These are phyloP conservation scores for Byssothecium circinans DNA, from an alignment of 2,329 filamentous ascomycete genomes.

Conservation along the genomic window DNA sequence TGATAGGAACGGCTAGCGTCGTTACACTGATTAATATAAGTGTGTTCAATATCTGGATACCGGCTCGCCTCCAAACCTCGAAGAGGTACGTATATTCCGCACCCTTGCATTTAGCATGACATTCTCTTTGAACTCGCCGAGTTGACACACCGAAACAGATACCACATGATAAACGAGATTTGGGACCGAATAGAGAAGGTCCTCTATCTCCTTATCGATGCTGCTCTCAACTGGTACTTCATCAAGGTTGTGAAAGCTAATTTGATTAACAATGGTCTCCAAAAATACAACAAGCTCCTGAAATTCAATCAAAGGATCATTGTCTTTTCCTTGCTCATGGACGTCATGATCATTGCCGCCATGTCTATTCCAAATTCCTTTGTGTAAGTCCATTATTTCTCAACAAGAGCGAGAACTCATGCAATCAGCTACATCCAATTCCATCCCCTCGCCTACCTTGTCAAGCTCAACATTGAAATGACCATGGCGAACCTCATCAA, in stretches of 20 bases:
- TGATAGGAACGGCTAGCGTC: slow-evolving; percentile 40
- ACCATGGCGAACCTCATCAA: slow-evolving; percentile 56
- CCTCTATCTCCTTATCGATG: slow-evolving; percentile 43
- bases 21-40: slow-evolving; percentile 44
- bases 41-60: slow-evolving; percentile 47
- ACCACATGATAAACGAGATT: slow-evolving; percentile 39
- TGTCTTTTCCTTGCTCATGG: slow-evolving; percentile 54
- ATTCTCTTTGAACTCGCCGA: background rate
- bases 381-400: slow-evolving; percentile 35
- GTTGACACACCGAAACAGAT: too few relatives aligned
- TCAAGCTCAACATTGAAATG: slow-evolving; percentile 57
- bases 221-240: slow-evolving; percentile 44
- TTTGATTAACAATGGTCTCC: slow-evolving; percentile 52
- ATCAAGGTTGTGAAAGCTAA: slow-evolving; percentile 50
- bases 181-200: slow-evolving; percentile 46
- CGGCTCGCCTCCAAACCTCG: slow-evolving; percentile 40
- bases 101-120: background rate
- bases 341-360: slow-evolving; percentile 49
- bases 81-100: slow-evolving; percentile 16
- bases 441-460: slow-evolving; percentile 53
- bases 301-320: slow-evolving; percentile 56
- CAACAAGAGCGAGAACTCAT: background rate
- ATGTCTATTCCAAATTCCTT: slow-evolving; percentile 45
- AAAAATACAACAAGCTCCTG: slow-evolving; percentile 55
- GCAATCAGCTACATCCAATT: slow-evolving; percentile 50